These are phyloP conservation scores for Corynespora cassiicola DNA, from an alignment of 2,329 filamentous ascomycete genomes.

Conservation along the genomic window DNA sequence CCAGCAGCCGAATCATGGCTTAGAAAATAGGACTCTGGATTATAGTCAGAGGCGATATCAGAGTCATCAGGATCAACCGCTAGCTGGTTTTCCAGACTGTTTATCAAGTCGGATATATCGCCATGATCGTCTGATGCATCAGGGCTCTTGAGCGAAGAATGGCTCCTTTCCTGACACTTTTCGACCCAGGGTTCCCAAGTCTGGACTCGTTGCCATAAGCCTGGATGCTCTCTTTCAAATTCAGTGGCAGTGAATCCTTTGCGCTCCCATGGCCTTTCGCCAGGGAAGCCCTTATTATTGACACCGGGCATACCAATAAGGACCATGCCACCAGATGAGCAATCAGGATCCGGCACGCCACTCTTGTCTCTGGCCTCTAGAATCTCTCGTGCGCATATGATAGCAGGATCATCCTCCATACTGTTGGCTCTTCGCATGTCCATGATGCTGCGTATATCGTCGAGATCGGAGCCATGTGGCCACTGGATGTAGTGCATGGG, in stretches of 20 bases:
- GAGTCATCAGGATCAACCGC: too few relatives aligned
- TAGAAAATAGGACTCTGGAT: too few relatives aligned
- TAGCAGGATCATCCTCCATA: constrained; percentile 3
- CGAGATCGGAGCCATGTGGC: constrained; percentile 15
- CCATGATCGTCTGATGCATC: constrained; percentile 3
- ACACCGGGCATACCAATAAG: constrained; percentile 12
- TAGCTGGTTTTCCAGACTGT: too few relatives aligned
- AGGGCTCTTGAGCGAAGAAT: not conserved
- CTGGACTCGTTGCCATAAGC: not conserved
- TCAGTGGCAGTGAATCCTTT: too few relatives aligned
- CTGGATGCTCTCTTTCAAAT: too few relatives aligned
- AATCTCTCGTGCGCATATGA: constrained; percentile 15
- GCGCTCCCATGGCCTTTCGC: not conserved
- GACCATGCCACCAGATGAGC: constrained; percentile 7
- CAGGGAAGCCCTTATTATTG: not conserved
- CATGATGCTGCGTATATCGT: constrained; percentile 14
- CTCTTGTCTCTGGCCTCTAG: constrained; percentile 15
- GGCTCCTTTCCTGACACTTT: not conserved
- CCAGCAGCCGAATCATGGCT: too few relatives aligned
- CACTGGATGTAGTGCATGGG: constrained; percentile 18
- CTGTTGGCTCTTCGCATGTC: constrained; percentile 1
- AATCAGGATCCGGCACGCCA: constrained; percentile 16
- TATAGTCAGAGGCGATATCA: too few relatives aligned
- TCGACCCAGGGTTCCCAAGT: constrained; percentile 11
- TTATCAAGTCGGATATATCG: too few relatives aligned